Percentiles rank a stretch among this genome's conserved stretches.
Evolutionary conservation across 129 eudicot genomes (phyloP).

Genomic region (Chrysanthemum lavandulifolium): DNA sequence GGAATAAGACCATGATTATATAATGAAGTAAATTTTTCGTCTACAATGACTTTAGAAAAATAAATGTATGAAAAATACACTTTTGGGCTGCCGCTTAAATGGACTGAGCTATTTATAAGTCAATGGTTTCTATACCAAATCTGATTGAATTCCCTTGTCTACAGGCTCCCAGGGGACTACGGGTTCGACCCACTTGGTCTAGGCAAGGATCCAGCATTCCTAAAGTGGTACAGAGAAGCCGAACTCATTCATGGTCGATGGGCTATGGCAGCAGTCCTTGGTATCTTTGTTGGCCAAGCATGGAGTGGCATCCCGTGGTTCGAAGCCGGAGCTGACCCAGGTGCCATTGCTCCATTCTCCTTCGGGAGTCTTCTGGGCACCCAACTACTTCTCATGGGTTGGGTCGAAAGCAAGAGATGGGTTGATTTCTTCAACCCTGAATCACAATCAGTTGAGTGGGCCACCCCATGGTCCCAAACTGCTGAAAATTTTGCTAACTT

Average conservation of each 20-base stretch:
- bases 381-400: slow-evolving; percentile 94
- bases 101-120: no score
- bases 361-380: slow-evolving; percentile 80
- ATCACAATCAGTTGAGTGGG: slow-evolving; percentile 95
- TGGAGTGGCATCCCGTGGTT: slow-evolving; percentile 98
- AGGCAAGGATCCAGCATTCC: slow-evolving; percentile 93
- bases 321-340: slow-evolving; percentile 96
- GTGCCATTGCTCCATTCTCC: slow-evolving; percentile 87
- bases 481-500: slow-evolving; percentile 84
- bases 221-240: slow-evolving; percentile 96
- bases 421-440: slow-evolving; percentile 93
- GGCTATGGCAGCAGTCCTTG: slow-evolving; percentile 95
- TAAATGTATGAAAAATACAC: no score
- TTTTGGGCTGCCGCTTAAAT: no score
- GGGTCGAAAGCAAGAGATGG: slow-evolving; percentile 99
- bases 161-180: slow-evolving; percentile 93
- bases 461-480: slow-evolving; percentile 92
- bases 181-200: slow-evolving; percentile 98
- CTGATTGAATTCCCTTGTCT: neutral
- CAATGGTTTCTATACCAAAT: neutral
- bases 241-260: slow-evolving; percentile 96
- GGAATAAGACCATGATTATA: no score
- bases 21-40: no score
- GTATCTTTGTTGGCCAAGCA: slow-evolving; percentile 95
- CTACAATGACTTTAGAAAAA: no score